Base-by-base conservation (phyloP, 2,329 filamentous ascomycete genomes). In the Aureobasidium leucospermi region DNA sequence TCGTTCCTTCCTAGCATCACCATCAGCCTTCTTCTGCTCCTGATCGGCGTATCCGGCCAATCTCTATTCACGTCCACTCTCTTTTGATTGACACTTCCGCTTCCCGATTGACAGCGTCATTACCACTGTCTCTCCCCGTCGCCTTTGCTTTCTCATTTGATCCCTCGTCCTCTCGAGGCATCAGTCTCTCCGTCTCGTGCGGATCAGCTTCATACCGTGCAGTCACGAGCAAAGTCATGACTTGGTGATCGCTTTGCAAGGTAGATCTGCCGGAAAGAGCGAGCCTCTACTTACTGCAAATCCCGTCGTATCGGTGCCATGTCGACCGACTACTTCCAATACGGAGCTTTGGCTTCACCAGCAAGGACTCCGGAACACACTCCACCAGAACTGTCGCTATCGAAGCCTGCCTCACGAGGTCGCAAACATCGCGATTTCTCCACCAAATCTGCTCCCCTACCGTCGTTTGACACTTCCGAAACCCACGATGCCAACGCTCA, bases 341-440 rank as follows among this genome's bases (percentile, higher is more conserved):
- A 78, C 63, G 78, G 83, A 66, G 78, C 82, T 48, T 77, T 91
- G 61, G 87, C 90, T 32, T 86, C 87, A 38, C 86, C 89, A 10
- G 80, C 81, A 38, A 85, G 87, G 64, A 88, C 87, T 29, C 87
- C 87, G 19, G 89, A 89, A 67, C 81, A 86, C 66, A 87, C 86
- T 7, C 84, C 86, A 65, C 19, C 63, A 46, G 58, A 70, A 63
- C 60, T 67, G 63, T 74, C 75, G 13, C 68, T 77, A 55, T 92
- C 90, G 29, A 82, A 85, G 66, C 79, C 81, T 48, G 79, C 77
- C 52, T 89, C 88, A 8, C 81, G 84, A 61, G 79, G 79, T 61
- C 73, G 10, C 70, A 72, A 19, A 60, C 51, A 34, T 88, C 87
- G 29, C 77, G 80, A 41, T 89, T 89, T 34, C 84, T 89, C 42